phyloP scores from a whole-genome alignment of 83 land plant genomes.

The Diphasiastrum complanatum region DNA sequence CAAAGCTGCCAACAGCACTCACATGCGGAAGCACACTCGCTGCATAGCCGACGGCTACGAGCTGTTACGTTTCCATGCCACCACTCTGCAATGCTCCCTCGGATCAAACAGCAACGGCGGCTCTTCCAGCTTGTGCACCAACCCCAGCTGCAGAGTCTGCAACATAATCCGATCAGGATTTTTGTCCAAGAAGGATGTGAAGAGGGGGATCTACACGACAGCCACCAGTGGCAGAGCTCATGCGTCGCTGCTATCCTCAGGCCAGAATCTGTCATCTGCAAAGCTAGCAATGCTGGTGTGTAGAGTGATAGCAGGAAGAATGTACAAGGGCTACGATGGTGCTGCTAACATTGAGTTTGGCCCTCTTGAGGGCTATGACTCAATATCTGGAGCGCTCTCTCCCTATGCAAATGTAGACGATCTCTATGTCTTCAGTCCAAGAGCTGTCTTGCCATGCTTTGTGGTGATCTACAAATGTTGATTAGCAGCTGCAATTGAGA shows the following conservation, averaged over 20 bases:
- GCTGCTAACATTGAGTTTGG: background rate
- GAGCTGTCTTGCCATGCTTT: conserved; percentile 16
- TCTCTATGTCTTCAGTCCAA: conserved; percentile 1
- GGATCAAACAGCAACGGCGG: conserved; percentile 5
- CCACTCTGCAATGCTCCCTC: background rate
- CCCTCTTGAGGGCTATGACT: conserved; percentile 6
- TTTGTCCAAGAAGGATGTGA: background rate
- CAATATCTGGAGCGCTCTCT: conserved; percentile 1
- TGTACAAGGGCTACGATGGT: conserved; percentile 8
- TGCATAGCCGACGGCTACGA: conserved; percentile 12
- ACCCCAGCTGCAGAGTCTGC: background rate
- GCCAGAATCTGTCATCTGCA: background rate
- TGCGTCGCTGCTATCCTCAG: background rate
- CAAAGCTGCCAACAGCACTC: background rate
- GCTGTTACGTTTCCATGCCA: conserved; percentile 4
- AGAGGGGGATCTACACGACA: background rate
- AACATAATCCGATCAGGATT: conserved; percentile 6
- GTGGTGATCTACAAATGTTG: conserved; percentile 7
- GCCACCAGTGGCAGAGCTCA: conserved; percentile 16
- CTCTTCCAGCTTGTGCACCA: background rate
- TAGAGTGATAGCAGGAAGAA: conserved; percentile 13
- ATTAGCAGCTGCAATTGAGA: no score
- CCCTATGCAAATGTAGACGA: conserved; percentile 3
- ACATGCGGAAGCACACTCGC: background rate
- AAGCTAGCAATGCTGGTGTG: conserved; percentile 10